Percentiles rank a stretch among this genome's conserved stretches.
phyloP scores from a whole-genome alignment of 768 basidiomycete genomes.

The Hirschioporus abietinus region DNA sequence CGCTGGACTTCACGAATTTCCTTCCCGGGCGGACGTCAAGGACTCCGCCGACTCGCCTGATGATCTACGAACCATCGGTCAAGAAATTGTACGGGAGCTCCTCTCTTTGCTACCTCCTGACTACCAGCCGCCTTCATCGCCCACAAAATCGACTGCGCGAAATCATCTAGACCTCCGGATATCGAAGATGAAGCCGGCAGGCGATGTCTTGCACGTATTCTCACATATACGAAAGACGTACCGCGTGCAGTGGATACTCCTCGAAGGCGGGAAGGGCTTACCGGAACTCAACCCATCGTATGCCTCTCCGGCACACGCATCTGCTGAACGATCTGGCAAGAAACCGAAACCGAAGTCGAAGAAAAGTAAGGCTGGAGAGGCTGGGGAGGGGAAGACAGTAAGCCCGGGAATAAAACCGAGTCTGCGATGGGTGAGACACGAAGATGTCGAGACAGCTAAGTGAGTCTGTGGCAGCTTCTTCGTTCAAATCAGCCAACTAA shows the following conservation, averaged over 20 bases:
- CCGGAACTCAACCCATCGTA: constrained; percentile 11
- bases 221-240: constrained; percentile 90
- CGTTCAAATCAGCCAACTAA: background rate
- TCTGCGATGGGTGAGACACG: constrained; percentile 47
- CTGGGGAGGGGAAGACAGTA: constrained; percentile 5
- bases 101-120: background rate
- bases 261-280: constrained; percentile 45
- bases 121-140: background rate
- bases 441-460: constrained; percentile 58
- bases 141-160: background rate
- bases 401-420: constrained; percentile 11
- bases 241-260: constrained; percentile 62
- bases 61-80: background rate
- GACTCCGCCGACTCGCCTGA: background rate
- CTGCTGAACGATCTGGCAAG: constrained; percentile 8
- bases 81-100: background rate
- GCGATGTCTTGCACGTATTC: constrained; percentile 76
- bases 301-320: background rate
- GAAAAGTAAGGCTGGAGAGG: background rate
- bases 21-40: constrained; percentile 22
- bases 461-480: constrained; percentile 30
- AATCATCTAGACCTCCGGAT: constrained; percentile 26
- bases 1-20: constrained; percentile 88
- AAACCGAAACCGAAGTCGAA: constrained; percentile 9
- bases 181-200: constrained; percentile 42